Evolutionary conservation across 2,329 filamentous ascomycete species (phyloP).

Genomic region (Pseudogymnoascus destructans): DNA sequence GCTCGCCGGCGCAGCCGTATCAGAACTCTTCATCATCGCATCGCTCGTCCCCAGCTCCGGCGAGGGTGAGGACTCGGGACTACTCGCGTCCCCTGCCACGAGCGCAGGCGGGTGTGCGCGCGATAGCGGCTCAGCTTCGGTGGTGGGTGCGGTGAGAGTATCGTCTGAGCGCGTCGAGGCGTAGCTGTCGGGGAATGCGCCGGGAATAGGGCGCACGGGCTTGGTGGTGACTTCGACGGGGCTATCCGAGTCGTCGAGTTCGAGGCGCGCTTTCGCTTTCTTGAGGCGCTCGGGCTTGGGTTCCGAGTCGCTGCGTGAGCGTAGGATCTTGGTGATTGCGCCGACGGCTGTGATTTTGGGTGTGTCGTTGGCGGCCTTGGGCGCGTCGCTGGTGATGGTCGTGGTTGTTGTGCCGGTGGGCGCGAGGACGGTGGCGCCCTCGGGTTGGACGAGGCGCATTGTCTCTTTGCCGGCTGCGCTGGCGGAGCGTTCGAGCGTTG

Average conservation of each 20-base stretch:
- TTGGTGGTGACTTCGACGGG: slow-evolving; percentile 21
- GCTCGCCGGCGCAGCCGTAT: slow-evolving; percentile 35
- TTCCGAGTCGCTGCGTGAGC: slow-evolving; percentile 31
- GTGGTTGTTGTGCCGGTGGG: slow-evolving; percentile 18
- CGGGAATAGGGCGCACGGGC: slow-evolving; percentile 23
- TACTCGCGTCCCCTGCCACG: slow-evolving; percentile 30
- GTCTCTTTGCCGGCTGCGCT: slow-evolving; percentile 19
- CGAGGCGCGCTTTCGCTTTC: slow-evolving; percentile 47
- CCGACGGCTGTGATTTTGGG: slow-evolving; percentile 30
- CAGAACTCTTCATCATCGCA: not conserved
- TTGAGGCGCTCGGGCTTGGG: slow-evolving; percentile 39
- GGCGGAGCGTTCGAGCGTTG: slow-evolving; percentile 19
- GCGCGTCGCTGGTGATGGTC: slow-evolving; percentile 28
- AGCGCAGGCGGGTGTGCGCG: slow-evolving; percentile 26
- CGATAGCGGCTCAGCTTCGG: slow-evolving; percentile 16
- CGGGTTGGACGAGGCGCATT: slow-evolving; percentile 15
- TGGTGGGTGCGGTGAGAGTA: slow-evolving; percentile 14
- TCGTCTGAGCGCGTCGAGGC: slow-evolving; percentile 13
- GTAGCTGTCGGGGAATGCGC: slow-evolving; percentile 26
- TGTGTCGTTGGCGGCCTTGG: slow-evolving; percentile 28
- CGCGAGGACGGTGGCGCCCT: not conserved
- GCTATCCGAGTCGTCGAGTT: slow-evolving; percentile 53
- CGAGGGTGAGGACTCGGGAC: slow-evolving; percentile 43
- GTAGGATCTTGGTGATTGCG: slow-evolving; percentile 32
- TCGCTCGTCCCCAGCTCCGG: slow-evolving; percentile 43